Conservation (phyloP, 129 eudicot species). For the Tagetes patula region DNA sequence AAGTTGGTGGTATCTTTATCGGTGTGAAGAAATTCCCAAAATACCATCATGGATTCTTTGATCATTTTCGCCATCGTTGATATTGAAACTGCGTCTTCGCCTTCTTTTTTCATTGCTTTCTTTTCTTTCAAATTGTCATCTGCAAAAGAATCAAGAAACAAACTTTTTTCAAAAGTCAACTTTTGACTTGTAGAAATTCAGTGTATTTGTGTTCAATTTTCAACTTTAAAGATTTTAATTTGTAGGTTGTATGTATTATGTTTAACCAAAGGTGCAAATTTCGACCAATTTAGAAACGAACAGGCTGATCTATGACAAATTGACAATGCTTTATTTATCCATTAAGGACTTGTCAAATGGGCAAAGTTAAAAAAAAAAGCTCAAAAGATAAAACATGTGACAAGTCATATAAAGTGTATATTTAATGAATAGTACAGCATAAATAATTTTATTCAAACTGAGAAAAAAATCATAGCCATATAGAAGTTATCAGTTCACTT, state of each 20-base stretch:
- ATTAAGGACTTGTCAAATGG: not conserved
- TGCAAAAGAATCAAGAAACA: slow-evolving; percentile 28
- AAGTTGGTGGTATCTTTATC: slow-evolving; percentile 55
- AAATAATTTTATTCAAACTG: not conserved
- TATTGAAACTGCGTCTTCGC: slow-evolving; percentile 51
- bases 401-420: not conserved
- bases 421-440: not conserved
- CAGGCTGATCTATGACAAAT: not conserved
- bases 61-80: slow-evolving; percentile 48
- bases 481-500: not conserved
- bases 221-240: not conserved
- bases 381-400: not conserved
- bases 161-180: not conserved
- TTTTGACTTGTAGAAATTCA: not conserved
- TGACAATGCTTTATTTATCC: not conserved
- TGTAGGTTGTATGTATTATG: not conserved
- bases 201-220: not conserved
- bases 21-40: slow-evolving; percentile 62
- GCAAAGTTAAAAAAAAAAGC: not conserved
- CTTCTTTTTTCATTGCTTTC: slow-evolving; percentile 45
- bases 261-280: not conserved
- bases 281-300: not conserved
- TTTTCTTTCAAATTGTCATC: slow-evolving; percentile 67
- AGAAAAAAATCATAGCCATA: not conserved
- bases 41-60: slow-evolving; percentile 66